phyloP scores from a whole-genome alignment of 2,329 filamentous ascomycete species.

The Arthroderma sp. region DNA sequence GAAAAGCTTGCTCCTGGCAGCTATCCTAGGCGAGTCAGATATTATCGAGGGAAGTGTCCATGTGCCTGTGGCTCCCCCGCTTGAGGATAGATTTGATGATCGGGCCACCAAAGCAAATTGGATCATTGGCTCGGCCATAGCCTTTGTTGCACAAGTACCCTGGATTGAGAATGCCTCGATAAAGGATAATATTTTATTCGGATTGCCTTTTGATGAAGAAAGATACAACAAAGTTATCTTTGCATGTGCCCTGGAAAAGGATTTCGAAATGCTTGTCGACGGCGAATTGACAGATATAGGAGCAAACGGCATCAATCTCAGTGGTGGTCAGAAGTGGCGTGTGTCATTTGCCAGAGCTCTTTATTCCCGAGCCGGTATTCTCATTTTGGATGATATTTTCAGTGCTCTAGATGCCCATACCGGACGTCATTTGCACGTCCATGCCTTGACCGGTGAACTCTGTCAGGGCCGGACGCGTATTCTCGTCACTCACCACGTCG shows the following conservation, averaged over 20 bases:
- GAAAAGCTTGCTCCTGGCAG: slow-evolving; percentile 61
- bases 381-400: slow-evolving; percentile 74
- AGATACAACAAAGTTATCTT: slow-evolving; percentile 58
- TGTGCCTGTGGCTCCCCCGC: slow-evolving; percentile 34
- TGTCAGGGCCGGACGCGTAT: slow-evolving; percentile 59
- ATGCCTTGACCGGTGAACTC: slow-evolving; percentile 59
- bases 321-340: slow-evolving; percentile 72
- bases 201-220: slow-evolving; percentile 53
- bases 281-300: slow-evolving; percentile 72
- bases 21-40: slow-evolving; percentile 64
- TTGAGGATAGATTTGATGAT: slow-evolving; percentile 45
- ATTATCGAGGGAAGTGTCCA: slow-evolving; percentile 50
- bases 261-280: slow-evolving; percentile 61
- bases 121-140: slow-evolving; percentile 56
- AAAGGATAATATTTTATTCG: slow-evolving; percentile 66
- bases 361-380: slow-evolving; percentile 63
- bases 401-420: slow-evolving; percentile 70
- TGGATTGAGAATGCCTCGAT: slow-evolving; percentile 79
- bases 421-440: slow-evolving; percentile 64
- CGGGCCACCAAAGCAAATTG: slow-evolving; percentile 51
- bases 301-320: slow-evolving; percentile 72
- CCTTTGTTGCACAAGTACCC: slow-evolving; percentile 66
- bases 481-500: slow-evolving; percentile 68
- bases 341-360: slow-evolving; percentile 67
- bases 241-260: slow-evolving; percentile 61